Conservation (phyloP, 345 rosid genomes). For the Arabis hirsuta region DNA sequence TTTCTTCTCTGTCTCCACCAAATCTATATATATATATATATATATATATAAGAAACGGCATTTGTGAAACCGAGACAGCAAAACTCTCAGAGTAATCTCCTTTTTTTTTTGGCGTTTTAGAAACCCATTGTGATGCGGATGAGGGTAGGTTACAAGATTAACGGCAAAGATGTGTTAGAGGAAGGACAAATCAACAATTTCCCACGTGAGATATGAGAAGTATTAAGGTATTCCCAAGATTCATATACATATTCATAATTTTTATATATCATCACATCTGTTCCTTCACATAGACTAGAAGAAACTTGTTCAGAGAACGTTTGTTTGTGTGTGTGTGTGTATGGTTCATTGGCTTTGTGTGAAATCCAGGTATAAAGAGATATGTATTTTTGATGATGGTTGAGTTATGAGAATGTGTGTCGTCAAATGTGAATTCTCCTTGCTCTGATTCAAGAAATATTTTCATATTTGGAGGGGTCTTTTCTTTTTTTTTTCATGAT, state of each 20-base stretch:
- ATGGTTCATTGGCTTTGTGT: slow-evolving; percentile 38
- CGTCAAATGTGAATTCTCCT: slow-evolving; percentile 7
- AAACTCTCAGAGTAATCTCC: slow-evolving; percentile 3
- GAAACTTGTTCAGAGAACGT: slow-evolving; percentile 13
- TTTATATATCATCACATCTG: slow-evolving; percentile 11
- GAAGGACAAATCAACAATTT: slow-evolving; percentile 92
- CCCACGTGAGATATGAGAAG: slow-evolving; percentile 71
- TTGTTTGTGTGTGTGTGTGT: slow-evolving; percentile 7
- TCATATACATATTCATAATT: slow-evolving; percentile 33
- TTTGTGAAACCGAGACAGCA: slow-evolving; percentile 15
- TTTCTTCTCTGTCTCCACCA: background rate
- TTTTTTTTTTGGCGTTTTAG: slow-evolving; percentile 49
- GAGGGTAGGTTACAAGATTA: slow-evolving; percentile 81
- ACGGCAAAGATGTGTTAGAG: slow-evolving; percentile 78
- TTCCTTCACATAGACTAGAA: slow-evolving; percentile 7
- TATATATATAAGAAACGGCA: background rate
- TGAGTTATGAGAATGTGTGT: slow-evolving; percentile 28
- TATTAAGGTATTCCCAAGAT: slow-evolving; percentile 35
- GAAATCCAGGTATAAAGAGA: slow-evolving; percentile 23
- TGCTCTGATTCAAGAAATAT: slow-evolving; percentile 3
- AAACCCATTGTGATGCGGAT: slow-evolving; percentile 88
- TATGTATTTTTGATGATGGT: slow-evolving; percentile 25
- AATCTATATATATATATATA: no score
- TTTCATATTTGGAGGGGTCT: slow-evolving; percentile 8
- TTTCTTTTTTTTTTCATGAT: background rate